These are phyloP conservation scores for Alnus rubra DNA, from an alignment of 306 rosid species.

Conservation along the genomic window DNA sequence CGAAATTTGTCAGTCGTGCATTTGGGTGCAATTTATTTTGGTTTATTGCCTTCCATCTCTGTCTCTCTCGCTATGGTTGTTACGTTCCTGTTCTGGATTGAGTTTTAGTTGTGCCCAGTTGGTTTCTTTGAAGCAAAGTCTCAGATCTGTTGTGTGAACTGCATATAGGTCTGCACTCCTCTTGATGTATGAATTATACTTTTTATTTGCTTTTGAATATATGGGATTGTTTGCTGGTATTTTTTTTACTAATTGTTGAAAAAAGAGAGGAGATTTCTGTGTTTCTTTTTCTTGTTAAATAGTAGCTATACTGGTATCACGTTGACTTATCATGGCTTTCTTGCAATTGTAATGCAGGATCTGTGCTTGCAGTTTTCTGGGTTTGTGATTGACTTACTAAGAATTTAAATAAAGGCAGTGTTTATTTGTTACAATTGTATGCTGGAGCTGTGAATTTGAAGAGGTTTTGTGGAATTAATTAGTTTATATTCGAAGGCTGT, in stretches of 20 bases:
- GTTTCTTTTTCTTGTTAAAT: slow-evolving; percentile 1
- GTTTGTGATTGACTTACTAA: slow-evolving; percentile 29
- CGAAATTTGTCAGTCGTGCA: not conserved
- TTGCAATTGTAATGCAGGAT: slow-evolving; percentile 27
- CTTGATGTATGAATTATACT: slow-evolving; percentile 5
- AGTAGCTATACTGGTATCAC: slow-evolving; percentile 4
- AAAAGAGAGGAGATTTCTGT: not conserved
- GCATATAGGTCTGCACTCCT: slow-evolving; percentile 2
- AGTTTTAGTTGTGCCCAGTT: slow-evolving; percentile 22
- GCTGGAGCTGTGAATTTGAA: slow-evolving; percentile 19
- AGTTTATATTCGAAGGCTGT: slow-evolving; percentile 21
- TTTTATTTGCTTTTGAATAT: slow-evolving; percentile 18
- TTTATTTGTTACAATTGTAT: not conserved
- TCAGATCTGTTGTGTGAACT: slow-evolving; percentile 49
- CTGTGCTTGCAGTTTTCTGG: slow-evolving; percentile 1
- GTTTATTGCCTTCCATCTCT: not conserved
- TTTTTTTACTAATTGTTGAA: not conserved
- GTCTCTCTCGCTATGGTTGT: not conserved
- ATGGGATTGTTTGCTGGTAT: slow-evolving; percentile 2
- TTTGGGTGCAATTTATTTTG: not conserved
- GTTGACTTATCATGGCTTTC: slow-evolving; percentile 5
- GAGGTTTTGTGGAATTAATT: slow-evolving; percentile 11
- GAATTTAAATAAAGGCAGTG: not conserved
- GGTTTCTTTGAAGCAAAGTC: slow-evolving; percentile 15
- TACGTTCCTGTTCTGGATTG: slow-evolving; percentile 13